These are phyloP conservation scores for Botryotinia narcissicola DNA, from an alignment of 2,329 filamentous ascomycete species.

Conservation along the genomic window DNA sequence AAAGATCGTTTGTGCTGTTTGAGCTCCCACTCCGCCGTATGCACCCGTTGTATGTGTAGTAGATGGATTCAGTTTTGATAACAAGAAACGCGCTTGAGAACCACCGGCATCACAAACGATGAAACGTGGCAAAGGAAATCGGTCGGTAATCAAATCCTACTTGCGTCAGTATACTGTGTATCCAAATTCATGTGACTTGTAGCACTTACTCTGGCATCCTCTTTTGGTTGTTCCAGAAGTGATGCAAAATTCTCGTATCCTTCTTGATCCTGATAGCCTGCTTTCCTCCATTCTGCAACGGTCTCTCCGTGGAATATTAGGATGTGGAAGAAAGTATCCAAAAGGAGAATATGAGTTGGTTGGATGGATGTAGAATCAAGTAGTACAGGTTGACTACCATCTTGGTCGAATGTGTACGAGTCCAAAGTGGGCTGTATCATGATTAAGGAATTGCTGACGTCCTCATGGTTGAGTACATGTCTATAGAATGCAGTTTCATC, in stretches of 20 bases:
- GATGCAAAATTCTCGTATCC: conserved; percentile 95
- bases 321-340: conserved; percentile 99
- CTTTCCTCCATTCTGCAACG: conserved; percentile 96
- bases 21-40: conserved; percentile 81
- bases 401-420: conserved; percentile 95
- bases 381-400: conserved; percentile 88
- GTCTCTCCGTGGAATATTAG: conserved; percentile 99
- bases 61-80: conserved; percentile 95
- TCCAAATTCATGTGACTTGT: background rate
- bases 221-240: conserved; percentile 88
- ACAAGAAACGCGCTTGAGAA: conserved; percentile 92
- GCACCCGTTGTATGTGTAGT: conserved; percentile 93
- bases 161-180: conserved; percentile 27
- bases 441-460: conserved; percentile 91
- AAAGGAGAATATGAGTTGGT: conserved; percentile 84
- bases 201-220: conserved; percentile 79
- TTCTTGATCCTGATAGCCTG: conserved; percentile 95
- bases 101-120: conserved; percentile 99
- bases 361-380: conserved; percentile 96
- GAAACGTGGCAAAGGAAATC: conserved; percentile 96
- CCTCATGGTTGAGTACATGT: conserved; percentile 95
- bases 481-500: conserved; percentile 99
- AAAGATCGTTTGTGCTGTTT: conserved; percentile 96
- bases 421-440: conserved; percentile 99
- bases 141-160: conserved; percentile 92